A percentile compares a stretch with the other conserved stretches of the same genome.
Conservation (phyloP, 371 early-diverging fungal species). For the Mucor piriformis region DNA sequence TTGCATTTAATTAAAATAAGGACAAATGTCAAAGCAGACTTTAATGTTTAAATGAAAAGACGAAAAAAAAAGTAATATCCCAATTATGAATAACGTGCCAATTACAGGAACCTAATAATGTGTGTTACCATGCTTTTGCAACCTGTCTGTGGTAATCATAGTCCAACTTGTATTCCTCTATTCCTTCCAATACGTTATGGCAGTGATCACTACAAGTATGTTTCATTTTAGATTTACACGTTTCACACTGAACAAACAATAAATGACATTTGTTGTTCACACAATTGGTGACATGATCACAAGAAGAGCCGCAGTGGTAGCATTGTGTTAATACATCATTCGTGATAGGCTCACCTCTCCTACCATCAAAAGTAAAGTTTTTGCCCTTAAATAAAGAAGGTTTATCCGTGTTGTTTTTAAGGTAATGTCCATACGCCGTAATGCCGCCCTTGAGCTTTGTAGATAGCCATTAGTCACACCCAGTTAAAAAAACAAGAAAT, state of each 20-base stretch:
- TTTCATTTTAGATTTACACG: conserved; percentile 55
- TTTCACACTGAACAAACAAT: conserved; percentile 70
- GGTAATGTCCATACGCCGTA: conserved; percentile 74
- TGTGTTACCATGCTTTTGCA: conserved; percentile 11
- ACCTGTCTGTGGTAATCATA: conserved; percentile 58
- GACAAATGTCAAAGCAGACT: neutral
- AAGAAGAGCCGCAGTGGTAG: conserved; percentile 71
- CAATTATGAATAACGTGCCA: conserved; percentile 1
- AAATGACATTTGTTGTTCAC: conserved; percentile 68
- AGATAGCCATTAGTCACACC: neutral
- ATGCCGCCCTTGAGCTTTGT: conserved; percentile 72
- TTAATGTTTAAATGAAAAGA: neutral
- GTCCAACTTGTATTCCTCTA: conserved; percentile 25
- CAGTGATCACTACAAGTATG: conserved; percentile 66
- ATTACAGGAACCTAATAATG: neutral
- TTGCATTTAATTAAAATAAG: neutral
- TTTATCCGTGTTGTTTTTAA: conserved; percentile 27
- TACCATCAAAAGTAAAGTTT: conserved; percentile 81
- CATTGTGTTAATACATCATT: conserved; percentile 65
- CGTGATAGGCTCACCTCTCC: conserved; percentile 74
- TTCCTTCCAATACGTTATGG: conserved; percentile 48
- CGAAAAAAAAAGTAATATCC: neutral
- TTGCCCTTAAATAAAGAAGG: conserved; percentile 71
- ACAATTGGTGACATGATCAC: conserved; percentile 71
- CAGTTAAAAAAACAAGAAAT: neutral